A percentile compares a stretch with the other conserved stretches of the same genome.
Conservation (phyloP, 1,284 basidiomycete genomes). For the Acaromyces ingoldii region DNA sequence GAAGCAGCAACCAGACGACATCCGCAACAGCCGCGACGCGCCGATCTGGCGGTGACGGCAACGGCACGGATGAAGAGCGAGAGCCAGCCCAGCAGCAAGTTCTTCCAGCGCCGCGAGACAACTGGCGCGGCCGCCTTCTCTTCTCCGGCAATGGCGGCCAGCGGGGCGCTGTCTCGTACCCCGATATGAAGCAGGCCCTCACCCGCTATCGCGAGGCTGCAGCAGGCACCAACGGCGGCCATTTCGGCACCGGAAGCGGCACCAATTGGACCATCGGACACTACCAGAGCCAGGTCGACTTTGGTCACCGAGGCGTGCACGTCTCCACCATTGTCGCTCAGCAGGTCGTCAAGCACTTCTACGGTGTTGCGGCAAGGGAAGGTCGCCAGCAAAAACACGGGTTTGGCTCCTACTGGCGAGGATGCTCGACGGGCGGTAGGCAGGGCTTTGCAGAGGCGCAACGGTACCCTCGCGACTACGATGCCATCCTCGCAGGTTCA, state of each 20-base stretch:
- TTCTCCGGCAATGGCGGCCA: slow-evolving; percentile 22
- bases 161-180: slow-evolving; percentile 18
- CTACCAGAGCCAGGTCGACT: slow-evolving; percentile 18
- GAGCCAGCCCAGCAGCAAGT: not conserved
- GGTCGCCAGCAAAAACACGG: not conserved
- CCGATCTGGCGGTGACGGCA: not conserved
- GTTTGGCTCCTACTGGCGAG: slow-evolving; percentile 29
- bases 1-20: not conserved
- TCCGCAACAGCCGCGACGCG: not conserved
- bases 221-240: slow-evolving; percentile 23
- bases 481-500: slow-evolving; percentile 27
- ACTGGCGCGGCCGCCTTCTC: slow-evolving; percentile 24
- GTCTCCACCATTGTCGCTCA: slow-evolving; percentile 17
- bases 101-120: slow-evolving; percentile 8
- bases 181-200: slow-evolving; percentile 30
- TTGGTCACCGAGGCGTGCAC: slow-evolving; percentile 23
- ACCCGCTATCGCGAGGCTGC: slow-evolving; percentile 22
- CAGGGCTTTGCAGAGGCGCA: slow-evolving; percentile 22
- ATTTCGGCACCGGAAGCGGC: slow-evolving; percentile 12
- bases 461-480: slow-evolving; percentile 23
- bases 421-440: slow-evolving; percentile 31
- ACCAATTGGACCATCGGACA: slow-evolving; percentile 7
- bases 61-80: not conserved
- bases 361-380: slow-evolving; percentile 9
- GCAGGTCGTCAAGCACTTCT: slow-evolving; percentile 21